A percentile compares a stretch with the other conserved stretches of the same genome.
Conservation (phyloP, 345 rosid species). For the Boechera divaricarpa region DNA sequence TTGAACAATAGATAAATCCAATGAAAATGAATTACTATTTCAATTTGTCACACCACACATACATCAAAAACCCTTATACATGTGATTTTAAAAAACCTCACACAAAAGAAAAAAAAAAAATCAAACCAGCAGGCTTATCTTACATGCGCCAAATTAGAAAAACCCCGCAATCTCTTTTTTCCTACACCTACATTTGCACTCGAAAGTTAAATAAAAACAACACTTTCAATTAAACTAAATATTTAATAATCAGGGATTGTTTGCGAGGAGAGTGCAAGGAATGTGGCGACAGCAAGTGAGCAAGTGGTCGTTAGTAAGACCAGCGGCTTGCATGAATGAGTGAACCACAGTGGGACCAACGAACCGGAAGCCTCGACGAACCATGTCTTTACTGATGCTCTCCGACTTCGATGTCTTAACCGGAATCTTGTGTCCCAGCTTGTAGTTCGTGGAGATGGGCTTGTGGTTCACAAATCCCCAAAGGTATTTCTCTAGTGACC, state of each 20-base stretch:
- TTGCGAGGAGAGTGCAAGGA: constrained; percentile 38
- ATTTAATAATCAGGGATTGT: constrained; percentile 12
- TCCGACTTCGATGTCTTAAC: constrained; percentile 75
- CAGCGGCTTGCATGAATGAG: constrained; percentile 77
- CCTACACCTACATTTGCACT: constrained; percentile 37
- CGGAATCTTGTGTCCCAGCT: constrained; percentile 57
- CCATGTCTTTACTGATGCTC: constrained; percentile 71
- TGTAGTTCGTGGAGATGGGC: constrained; percentile 53
- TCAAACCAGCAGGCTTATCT: constrained; percentile 27
- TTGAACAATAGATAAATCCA: neutral
- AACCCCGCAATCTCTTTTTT: neutral
- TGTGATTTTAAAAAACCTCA: constrained; percentile 37
- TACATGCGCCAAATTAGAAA: constrained; percentile 13
- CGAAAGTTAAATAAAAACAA: constrained; percentile 37
- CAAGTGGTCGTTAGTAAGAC: constrained; percentile 68
- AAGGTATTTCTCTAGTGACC: constrained; percentile 59
- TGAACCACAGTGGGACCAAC: constrained; percentile 75
- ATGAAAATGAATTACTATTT: constrained; percentile 24
- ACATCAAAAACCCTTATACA: constrained; percentile 42
- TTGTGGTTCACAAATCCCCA: constrained; percentile 70
- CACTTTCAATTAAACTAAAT: constrained; percentile 25
- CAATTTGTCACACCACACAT: constrained; percentile 43
- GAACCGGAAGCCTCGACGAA: constrained; percentile 60
- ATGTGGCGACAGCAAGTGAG: constrained; percentile 51
- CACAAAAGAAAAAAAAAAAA: constrained; percentile 10